Percentiles rank a stretch among this genome's conserved stretches.
phyloP scores from a whole-genome alignment of 2,329 filamentous ascomycete species.

The Orbilia javanica region DNA sequence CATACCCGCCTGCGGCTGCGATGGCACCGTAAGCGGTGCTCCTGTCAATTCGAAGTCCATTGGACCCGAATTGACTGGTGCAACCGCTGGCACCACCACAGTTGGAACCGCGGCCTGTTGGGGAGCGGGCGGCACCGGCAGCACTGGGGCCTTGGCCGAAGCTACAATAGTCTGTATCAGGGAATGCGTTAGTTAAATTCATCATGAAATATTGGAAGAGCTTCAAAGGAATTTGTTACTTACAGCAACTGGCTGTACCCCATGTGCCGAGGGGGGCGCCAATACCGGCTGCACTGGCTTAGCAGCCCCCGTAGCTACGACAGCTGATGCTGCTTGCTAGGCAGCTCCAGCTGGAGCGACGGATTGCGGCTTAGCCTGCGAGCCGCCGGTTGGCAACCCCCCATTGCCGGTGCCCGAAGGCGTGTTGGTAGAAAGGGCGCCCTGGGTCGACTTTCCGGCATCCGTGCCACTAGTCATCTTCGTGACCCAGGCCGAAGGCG shows the following conservation, averaged over 20 bases:
- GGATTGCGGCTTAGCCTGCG: conserved; percentile 8
- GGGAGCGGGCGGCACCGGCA: conserved; percentile 14
- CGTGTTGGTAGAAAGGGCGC: conserved; percentile 30
- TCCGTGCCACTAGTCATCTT: conserved; percentile 4
- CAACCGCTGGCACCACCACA: conserved; percentile 10
- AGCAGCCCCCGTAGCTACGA: conserved; percentile 1
- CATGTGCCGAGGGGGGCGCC: background rate
- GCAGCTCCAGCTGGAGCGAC: conserved; percentile 1
- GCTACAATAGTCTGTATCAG: conserved; percentile 1
- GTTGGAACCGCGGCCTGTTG: conserved; percentile 5
- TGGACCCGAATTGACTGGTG: background rate
- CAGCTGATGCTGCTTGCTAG: conserved; percentile 12
- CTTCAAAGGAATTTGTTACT: background rate
- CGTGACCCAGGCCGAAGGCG: conserved; percentile 17
- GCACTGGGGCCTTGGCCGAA: background rate
- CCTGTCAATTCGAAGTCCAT: conserved; percentile 31
- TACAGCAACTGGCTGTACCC: conserved; percentile 6
- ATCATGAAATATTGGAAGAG: background rate
- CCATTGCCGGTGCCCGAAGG: conserved; percentile 20
- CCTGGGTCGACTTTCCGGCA: background rate
- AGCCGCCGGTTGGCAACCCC: conserved; percentile 24
- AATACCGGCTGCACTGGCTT: background rate
- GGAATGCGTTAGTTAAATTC: background rate
- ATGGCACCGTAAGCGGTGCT: background rate
- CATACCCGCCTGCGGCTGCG: conserved; percentile 12